Evolutionary conservation across 352 stramenopile species (phyloP), one percentile per base, ranked within the genome.

Genomic region (Phytophthora constricta): DNA sequence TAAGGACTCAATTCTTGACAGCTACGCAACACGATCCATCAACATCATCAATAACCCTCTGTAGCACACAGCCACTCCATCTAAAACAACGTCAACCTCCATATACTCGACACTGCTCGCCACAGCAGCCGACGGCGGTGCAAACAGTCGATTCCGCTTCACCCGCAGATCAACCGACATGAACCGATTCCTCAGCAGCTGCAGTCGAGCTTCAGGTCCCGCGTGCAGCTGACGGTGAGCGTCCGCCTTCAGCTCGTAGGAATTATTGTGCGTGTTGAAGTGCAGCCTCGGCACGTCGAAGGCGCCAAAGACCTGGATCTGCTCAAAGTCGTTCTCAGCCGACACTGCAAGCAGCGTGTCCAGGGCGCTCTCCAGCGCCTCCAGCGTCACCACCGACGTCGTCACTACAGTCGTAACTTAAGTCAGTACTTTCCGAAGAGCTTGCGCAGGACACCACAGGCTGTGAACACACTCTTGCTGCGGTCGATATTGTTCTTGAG

Each of bases 401-500:
- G 79, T 87, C 72, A 96, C 88, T 96, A 50, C 28, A 49, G 23
- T n/a, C 17, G 58, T n/a, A 65, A 19, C 11, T 34, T 45, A 23
- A n/a, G 1, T 33, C 41, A 51, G 19, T 63, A 4, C 2, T 37
- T 58, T 39, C 25, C 22, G 13, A 37, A 37, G 2, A n/a, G 25
- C 14, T 26, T 64, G 25, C 63, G 7, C 11, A 55, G 34, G 5
- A 11, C 25, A 2, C 54, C 54, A 11, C 4, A 16, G 9, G 45
- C 4, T 1, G 20, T 9, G 31, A 10, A 70, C 87, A 28, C 57
- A 96, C 87, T 89, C 58, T 95, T 96, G 79, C 79, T 93, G 45
- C 84, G 86, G 76, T 95, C 88, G 63, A 96, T 95, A 62, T 84
- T 96, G 73, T 96, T 96, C 79, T 96, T 96, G 68, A 96, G 77